phyloP scores from a whole-genome alignment of 1,139 yeast genomes.

The Magnusiomyces paraingens region DNA sequence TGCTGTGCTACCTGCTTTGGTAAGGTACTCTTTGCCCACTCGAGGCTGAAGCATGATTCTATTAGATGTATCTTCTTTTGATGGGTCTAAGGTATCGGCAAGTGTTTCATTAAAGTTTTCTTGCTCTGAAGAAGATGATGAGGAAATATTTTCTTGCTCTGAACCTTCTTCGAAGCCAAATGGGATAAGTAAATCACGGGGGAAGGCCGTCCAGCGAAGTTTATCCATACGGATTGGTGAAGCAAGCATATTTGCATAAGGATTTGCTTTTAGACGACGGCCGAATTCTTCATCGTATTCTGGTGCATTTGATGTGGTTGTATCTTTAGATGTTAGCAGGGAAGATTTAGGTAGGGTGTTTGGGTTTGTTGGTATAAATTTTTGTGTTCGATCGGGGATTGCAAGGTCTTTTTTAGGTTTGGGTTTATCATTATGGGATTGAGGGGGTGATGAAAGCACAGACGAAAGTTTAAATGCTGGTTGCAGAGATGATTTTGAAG shows the following conservation, averaged over 20 bases:
- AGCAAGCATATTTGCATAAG: constrained; percentile 28
- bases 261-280: constrained; percentile 20
- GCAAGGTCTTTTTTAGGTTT: background rate
- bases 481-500: background rate
- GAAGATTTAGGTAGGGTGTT: background rate
- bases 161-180: constrained; percentile 21
- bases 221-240: constrained; percentile 29
- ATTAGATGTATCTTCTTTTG: background rate
- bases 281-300: constrained; percentile 3
- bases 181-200: constrained; percentile 25
- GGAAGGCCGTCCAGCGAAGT: constrained; percentile 22
- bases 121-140: background rate
- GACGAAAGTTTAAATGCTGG: background rate
- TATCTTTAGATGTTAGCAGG: background rate
- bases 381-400: background rate
- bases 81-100: too few relatives aligned
- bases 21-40: background rate
- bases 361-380: background rate
- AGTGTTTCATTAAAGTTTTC: background rate
- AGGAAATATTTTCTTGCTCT: background rate
- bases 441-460: too few relatives aligned
- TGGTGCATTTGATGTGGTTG: background rate
- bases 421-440: too few relatives aligned
- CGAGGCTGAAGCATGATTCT: background rate
- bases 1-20: background rate